Evolutionary conservation across 1,284 basidiomycete species (phyloP).

Genomic region (Taiwanofungus camphoratus): DNA sequence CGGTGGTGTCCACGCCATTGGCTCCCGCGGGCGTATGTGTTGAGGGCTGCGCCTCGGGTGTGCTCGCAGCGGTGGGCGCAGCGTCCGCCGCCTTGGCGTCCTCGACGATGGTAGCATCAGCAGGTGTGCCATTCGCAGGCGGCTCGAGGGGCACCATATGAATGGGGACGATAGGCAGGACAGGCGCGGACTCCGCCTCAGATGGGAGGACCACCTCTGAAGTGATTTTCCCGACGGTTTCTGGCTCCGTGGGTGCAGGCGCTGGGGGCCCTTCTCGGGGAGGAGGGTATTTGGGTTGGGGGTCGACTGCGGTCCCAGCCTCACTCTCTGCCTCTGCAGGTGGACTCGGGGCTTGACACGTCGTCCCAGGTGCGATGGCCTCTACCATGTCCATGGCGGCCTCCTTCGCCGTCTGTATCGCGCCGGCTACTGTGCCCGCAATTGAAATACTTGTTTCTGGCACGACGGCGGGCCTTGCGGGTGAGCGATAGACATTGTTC

Average conservation of each 20-base stretch:
- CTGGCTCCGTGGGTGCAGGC: conserved; percentile 5
- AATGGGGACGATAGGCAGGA: conserved; percentile 15
- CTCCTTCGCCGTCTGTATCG: conserved; percentile 20
- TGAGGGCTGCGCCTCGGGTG: conserved; percentile 2
- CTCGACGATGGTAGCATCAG: conserved; percentile 16
- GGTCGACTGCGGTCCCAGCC: neutral
- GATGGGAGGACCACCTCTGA: conserved; percentile 14
- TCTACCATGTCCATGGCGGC: conserved; percentile 24
- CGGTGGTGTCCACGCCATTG: conserved; percentile 6
- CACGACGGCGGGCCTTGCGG: conserved; percentile 38
- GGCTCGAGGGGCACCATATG: conserved; percentile 16
- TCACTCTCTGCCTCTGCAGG: conserved; percentile 4
- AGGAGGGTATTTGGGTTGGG: conserved; percentile 7
- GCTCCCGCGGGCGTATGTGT: conserved; percentile 16
- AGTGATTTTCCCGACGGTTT: conserved; percentile 3
- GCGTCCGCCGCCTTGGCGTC: conserved; percentile 10
- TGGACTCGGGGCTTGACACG: conserved; percentile 11
- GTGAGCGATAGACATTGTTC: conserved; percentile 68
- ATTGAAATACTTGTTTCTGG: conserved; percentile 8
- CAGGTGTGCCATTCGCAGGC: conserved; percentile 12
- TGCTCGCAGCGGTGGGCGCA: conserved; percentile 2
- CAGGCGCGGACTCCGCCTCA: conserved; percentile 4
- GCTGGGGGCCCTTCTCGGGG: neutral
- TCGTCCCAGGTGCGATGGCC: conserved; percentile 24
- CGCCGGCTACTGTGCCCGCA: conserved; percentile 13